Base-by-base conservation (phyloP, 1,284 basidiomycete genomes). In the Fistulinella cinereoalba region DNA sequence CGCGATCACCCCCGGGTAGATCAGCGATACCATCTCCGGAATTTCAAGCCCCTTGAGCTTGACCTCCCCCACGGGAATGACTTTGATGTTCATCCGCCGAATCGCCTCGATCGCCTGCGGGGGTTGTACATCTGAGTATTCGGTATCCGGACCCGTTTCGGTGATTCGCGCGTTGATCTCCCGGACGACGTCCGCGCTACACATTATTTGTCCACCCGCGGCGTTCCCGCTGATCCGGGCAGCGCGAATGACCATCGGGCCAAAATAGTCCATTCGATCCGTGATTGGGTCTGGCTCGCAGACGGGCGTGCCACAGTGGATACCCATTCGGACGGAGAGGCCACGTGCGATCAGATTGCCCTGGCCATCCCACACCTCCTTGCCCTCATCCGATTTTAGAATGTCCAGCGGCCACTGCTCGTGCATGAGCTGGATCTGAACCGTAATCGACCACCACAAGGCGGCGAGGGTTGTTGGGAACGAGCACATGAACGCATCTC, bases 401-500 rank as follows among this genome's bases (percentile, higher is more conserved):
- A 99, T 90, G 67, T 98, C 97, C 56, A 89, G 70, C 1, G 97
- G 97, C 97, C 97, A 99, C 23, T 85, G 74, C 54, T 90, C 84
- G n/a, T 85, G 76, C 33, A 98, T 74, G 15, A 99, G 76, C 56
- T 89, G 83, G 34, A 87, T 71, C 69, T 99, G 97, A 31, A 96
- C 92, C 33, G 81, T 85, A 63, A 98, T 78, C 58, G 88, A 90
- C 92, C 93, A 99, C 73, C 94, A 83, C 31, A 99, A 68, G 0
- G 93, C 97, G 0, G 91, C 80, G 4, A 92, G 77, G 8, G 94
- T 83, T 5, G 84, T 90, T 9, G 90, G 89, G 78, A 99, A 99
- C 15, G 94, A 95, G 40, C 96, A 95, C 91, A 99, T 97, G 75
- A 99, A 99, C 0, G 96, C 87, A 62, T 99, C 97, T 29, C 97